Base-by-base conservation (phyloP, 1,139 yeast genomes). In the Candida tunisiensis region DNA sequence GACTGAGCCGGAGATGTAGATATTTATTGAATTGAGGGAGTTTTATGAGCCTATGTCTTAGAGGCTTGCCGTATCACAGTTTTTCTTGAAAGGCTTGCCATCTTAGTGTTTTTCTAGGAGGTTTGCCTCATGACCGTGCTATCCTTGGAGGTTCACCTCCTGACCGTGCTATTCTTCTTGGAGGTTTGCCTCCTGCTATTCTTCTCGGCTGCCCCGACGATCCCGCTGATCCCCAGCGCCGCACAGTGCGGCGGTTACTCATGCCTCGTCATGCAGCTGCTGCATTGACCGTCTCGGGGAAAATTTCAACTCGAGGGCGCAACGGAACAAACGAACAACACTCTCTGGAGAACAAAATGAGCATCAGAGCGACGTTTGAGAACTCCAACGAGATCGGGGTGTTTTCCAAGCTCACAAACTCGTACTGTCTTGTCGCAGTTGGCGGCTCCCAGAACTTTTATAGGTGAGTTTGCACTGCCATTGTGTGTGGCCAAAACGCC, bases 381-480 rank as follows among this genome's bases (percentile, higher is more conserved):
- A 88, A 88, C 60, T 83, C 95, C 33, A 88, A 88, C 55, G 98
- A 88, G 63, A 88, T 91, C 38, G 99, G 99, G 51, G 99, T 91
- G 33, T 91, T 91, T 51, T 67, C 96, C 57, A 88, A 83, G 55
- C 68, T 91, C 44, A 91, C 99, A 48, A 91, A 91, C 67, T 75
- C 94, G 24, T 91, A 88, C 65, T 78, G 93, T 51, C 65, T 91
- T 44, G 95, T 88, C 32, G 93, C 98, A 10, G 85, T 91, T 31
- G 98, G 98, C 36, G 96, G 96, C 19, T 82, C 95, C 25, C 96
- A 91, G 58, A 91, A 91, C 62, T 91, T 91, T 48, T 91, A 88
- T 61, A 61, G 39, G 42, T 38, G 25, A 4, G 34, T 25, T 6
- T 6, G 3, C 8, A 9, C 7, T 17, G 19, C 7, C 9, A 7